Evolutionary conservation across 768 basidiomycete genomes (phyloP), one percentile per base, ranked within the genome.

Genomic region (Arthromyces matolae): DNA sequence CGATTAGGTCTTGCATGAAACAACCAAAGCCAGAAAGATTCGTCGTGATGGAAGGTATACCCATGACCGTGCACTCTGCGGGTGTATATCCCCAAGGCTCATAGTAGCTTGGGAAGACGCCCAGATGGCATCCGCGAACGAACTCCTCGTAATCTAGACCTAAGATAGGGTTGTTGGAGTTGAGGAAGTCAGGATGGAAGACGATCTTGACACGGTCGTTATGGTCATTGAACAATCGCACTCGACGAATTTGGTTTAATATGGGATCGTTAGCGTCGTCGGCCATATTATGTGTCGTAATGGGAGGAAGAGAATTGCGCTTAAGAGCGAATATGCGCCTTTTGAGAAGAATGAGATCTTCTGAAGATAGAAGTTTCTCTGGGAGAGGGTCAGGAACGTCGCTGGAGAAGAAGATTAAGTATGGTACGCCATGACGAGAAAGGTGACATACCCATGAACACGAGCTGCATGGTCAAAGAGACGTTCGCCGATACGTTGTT

Each of bases 41-140:
- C 42, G 96, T 99, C 12, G 96, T 98, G 42, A 98, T 84, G 27
- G 87, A 90, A 0, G 96, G 96, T 41, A 99, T 93, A 51, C 96
- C 96, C 96, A 99, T 99, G 29, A 99, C 96, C n/a, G 96, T 98
- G 64, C 96, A 98, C 64, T 98, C 95, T 1, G 95, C 95, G 1
- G 95, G 95, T 1, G 93, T 96, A 63, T 96, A 96, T 0, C 91
- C 91, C 91, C 91, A 93, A 3, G 92, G 92, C 70, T 94, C 90
- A 63, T 96, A 97, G 62, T 97, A 98, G 55, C 87, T 91, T 2
- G 96, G 95, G 79, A 99, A 99, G 32, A 99, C 95, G 39, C 96
- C 96, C 40, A 99, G 71, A 73, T 99, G 96, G 63, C 95, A 97
- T 1, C 96, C 96, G 54, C 96, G 76, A 29, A 98, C 96, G 61